phyloP scores from a whole-genome alignment of 352 stramenopile species.

The Phytophthora constricta region DNA sequence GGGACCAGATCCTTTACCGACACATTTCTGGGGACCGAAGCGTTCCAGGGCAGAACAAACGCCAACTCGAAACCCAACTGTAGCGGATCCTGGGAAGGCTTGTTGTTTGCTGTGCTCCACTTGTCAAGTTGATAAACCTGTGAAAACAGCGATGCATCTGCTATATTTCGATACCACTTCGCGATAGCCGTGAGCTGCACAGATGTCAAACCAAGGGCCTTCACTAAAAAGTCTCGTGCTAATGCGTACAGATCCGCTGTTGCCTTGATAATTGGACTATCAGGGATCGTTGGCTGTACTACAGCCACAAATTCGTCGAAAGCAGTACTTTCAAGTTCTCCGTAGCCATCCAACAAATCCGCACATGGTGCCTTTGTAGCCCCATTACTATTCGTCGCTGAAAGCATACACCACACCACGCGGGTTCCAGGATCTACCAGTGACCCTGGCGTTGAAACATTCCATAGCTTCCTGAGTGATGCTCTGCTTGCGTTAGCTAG shows the following conservation, averaged over 20 bases:
- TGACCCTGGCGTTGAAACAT: slow-evolving; percentile 40
- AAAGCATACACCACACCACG: slow-evolving; percentile 58
- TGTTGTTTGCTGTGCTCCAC: slow-evolving; percentile 35
- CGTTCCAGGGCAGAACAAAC: slow-evolving; percentile 45
- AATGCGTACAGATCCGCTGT: slow-evolving; percentile 48
- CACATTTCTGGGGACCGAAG: slow-evolving; percentile 28
- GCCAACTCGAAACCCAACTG: slow-evolving; percentile 56
- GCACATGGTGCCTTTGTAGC: slow-evolving; percentile 22
- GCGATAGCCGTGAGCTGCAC: slow-evolving; percentile 41
- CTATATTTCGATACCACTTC: slow-evolving; percentile 49
- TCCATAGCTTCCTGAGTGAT: slow-evolving; percentile 53
- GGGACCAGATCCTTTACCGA: slow-evolving; percentile 34
- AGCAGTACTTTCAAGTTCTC: slow-evolving; percentile 26
- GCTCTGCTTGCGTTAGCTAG: slow-evolving; percentile 11
- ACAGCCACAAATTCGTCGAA: slow-evolving; percentile 38
- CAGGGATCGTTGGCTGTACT: slow-evolving; percentile 37
- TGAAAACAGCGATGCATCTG: slow-evolving; percentile 51
- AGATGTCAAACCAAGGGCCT: slow-evolving; percentile 37
- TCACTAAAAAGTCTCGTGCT: slow-evolving; percentile 46
- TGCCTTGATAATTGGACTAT: slow-evolving; percentile 17
- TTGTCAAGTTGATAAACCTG: slow-evolving; percentile 44
- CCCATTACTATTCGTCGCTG: slow-evolving; percentile 16
- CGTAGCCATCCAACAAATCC: slow-evolving; percentile 53
- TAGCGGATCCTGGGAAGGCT: slow-evolving; percentile 37
- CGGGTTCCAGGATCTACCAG: slow-evolving; percentile 51